These are phyloP conservation scores for Euphrasia confusa DNA, from an alignment of 257 asterid species.

Conservation along the genomic window DNA sequence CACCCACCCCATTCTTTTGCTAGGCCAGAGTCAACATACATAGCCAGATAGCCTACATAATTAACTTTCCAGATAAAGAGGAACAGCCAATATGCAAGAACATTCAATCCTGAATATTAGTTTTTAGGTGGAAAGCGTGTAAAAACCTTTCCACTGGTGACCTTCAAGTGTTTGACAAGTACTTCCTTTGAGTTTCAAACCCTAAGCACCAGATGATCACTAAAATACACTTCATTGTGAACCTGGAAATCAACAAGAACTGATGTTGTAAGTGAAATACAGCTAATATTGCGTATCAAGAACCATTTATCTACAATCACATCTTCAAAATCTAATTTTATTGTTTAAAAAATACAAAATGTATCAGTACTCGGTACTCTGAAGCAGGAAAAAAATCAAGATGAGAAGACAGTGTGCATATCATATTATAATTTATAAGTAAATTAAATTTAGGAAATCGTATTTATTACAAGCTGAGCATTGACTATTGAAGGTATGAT, in stretches of 20 bases:
- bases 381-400: not conserved
- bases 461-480: not conserved
- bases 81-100: conserved; percentile 1
- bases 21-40: conserved; percentile 95
- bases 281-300: not conserved
- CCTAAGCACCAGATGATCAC: conserved; percentile 82
- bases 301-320: not conserved
- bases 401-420: not conserved
- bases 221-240: conserved; percentile 85
- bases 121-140: conserved; percentile 97
- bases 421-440: not conserved
- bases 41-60: conserved; percentile 96
- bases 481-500: not conserved
- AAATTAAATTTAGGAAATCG: not conserved
- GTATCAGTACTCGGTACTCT: not conserved
- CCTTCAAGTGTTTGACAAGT: conserved; percentile 73
- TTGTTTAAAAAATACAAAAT: too few species aligned
- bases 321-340: not conserved
- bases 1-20: conserved; percentile 93
- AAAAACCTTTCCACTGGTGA: conserved; percentile 67
- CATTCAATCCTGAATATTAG: conserved; percentile 14
- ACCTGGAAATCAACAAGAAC: conserved; percentile 44
- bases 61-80: conserved; percentile 4
- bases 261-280: not conserved
- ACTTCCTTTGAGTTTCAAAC: conserved; percentile 76